Evolutionary conservation across 768 basidiomycete genomes (phyloP), one percentile per base, ranked within the genome.

Genomic region (Russula foetens): DNA sequence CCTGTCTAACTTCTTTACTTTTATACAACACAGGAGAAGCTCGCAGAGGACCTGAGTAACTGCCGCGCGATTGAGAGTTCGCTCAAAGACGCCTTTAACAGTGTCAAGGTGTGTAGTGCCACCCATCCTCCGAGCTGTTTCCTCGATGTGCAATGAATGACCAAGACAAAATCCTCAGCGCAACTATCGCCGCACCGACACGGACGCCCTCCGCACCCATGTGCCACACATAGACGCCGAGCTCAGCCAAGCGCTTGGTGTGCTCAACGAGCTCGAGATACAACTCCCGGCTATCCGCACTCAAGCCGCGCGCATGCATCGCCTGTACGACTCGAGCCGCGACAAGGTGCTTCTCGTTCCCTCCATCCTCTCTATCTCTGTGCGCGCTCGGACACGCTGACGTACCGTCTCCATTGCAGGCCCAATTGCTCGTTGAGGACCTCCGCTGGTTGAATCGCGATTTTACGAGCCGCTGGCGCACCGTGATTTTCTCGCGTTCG

Each of bases 391-490:
- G 46, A 7, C 45, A 50, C 24, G 11, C 44, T 47, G 35, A 57
- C 31, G n/a, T 14, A 4, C 5, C 9, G 7, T 11, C 21, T 51
- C 8, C 17, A n/a, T n/a, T n/a, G n/a, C 55, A 90, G 88, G 88
- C 89, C 5, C 77, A 80, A 63, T 71, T 76, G 11, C 80, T 91
- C n/a, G 82, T 88, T 19, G 70, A 71, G 3, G 84, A 84, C 59
- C 75, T 90, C 48, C 77, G 77, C 56, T 91, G 88, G 88, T 76
- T 90, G 26, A 89, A 90, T 70, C 90, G 85, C 0, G 84, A 87
- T 58, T 84, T 88, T 84, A 86, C 60, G 83, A 86, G 71, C 84
- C 60, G 88, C 17, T 87, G 85, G 82, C 80, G 86, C 45, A 72
- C 79, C 19, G 86, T 84, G 72, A 83, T 91, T 66, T 90, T 90